Percentiles rank a stretch among this genome's conserved stretches.
These are phyloP conservation scores for Aspergillus bombycis DNA, from an alignment of 2,329 filamentous ascomycete species.

Conservation along the genomic window DNA sequence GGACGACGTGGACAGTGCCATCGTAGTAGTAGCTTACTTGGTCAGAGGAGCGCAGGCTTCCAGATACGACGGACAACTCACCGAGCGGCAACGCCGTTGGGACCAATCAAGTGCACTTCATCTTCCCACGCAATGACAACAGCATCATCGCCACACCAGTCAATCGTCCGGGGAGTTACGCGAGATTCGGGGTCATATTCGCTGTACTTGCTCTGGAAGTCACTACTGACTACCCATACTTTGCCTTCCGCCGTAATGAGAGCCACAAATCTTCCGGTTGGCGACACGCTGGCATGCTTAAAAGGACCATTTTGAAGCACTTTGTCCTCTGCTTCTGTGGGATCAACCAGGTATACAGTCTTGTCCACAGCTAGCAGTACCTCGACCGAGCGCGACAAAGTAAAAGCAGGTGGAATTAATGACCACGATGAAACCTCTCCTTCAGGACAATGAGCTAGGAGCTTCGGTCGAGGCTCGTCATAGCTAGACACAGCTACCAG, in stretches of 20 bases:
- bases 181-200: conserved; percentile 88
- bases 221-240: conserved; percentile 90
- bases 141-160: conserved; percentile 96
- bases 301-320: conserved; percentile 92
- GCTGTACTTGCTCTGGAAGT: conserved; percentile 89
- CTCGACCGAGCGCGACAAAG: conserved; percentile 89
- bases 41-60: conserved; percentile 20
- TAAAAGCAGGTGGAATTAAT: conserved; percentile 83
- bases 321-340: conserved; percentile 86
- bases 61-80: conserved; percentile 30
- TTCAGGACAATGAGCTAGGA: conserved; percentile 74
- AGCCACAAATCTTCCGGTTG: conserved; percentile 84
- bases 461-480: conserved; percentile 83
- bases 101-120: conserved; percentile 91
- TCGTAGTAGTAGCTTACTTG: conserved; percentile 80
- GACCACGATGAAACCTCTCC: conserved; percentile 86
- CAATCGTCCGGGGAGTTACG: conserved; percentile 81
- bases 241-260: conserved; percentile 84
- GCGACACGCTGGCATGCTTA: conserved; percentile 84
- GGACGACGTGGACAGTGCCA: conserved; percentile 82
- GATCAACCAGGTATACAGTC: conserved; percentile 85
- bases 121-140: conserved; percentile 96
- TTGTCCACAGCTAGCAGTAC: conserved; percentile 82
- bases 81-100: conserved; percentile 72
- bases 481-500: conserved; percentile 87